Conservation (phyloP, 306 rosid species). For the Aeschynomene evenia region DNA sequence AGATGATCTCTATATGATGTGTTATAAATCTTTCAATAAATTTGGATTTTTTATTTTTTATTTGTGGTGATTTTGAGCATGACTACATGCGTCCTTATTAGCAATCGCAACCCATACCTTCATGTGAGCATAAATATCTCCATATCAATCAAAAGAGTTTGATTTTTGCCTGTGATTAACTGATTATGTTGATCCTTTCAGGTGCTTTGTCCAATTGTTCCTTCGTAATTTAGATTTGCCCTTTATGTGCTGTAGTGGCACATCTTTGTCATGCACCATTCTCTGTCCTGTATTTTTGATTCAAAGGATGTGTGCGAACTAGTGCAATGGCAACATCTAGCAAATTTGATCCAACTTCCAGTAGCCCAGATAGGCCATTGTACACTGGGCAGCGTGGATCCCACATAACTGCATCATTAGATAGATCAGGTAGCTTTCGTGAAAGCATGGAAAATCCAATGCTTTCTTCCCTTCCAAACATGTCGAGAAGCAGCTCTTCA, state of each 20-base stretch:
- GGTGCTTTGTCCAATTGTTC: constrained; percentile 43
- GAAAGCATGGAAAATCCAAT: constrained; percentile 82
- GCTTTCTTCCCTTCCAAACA: constrained; percentile 79
- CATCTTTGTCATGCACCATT: constrained; percentile 67
- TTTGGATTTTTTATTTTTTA: neutral
- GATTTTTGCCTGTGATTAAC: constrained; percentile 29
- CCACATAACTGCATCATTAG: constrained; percentile 79
- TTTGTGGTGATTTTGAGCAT: constrained; percentile 15
- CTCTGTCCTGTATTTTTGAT: constrained; percentile 51
- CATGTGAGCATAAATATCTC: neutral
- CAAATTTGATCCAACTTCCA: constrained; percentile 86
- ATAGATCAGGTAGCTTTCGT: constrained; percentile 88
- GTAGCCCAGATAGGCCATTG: constrained; percentile 86
- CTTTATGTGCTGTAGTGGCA: constrained; percentile 52
- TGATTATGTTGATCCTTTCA: constrained; percentile 48
- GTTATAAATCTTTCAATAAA: neutral
- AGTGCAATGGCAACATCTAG: constrained; percentile 87
- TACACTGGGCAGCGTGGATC: constrained; percentile 95
- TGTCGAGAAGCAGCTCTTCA: constrained; percentile 76
- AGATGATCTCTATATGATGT: neutral
- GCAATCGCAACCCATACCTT: neutral
- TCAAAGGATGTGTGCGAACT: constrained; percentile 56
- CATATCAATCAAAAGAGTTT: constrained; percentile 10
- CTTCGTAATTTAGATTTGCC: constrained; percentile 37
- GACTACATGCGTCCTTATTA: constrained; percentile 5